A percentile compares a stretch with the other conserved stretches of the same genome.
phyloP scores from a whole-genome alignment of 2,329 filamentous ascomycete genomes.

The Falciphora oryzae region DNA sequence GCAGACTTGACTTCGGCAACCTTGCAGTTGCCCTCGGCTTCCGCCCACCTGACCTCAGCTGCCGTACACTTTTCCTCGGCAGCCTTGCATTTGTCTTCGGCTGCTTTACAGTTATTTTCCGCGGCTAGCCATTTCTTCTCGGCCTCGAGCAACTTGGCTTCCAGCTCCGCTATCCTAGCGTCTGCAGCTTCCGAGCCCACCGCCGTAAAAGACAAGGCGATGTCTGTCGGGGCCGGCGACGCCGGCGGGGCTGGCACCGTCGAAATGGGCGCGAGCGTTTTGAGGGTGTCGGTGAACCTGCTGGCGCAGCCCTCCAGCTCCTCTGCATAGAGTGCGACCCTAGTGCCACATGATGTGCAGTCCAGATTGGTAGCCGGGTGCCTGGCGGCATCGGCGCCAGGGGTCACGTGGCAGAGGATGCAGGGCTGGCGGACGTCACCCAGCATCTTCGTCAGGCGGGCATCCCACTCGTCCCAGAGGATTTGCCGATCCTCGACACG shows the following conservation, averaged over 20 bases:
- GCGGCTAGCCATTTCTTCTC: slow-evolving; percentile 6
- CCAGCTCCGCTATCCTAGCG: slow-evolving; percentile 8
- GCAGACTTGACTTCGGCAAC: slow-evolving; percentile 4
- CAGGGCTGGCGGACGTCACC: slow-evolving; percentile 7
- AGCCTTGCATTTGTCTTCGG: not conserved
- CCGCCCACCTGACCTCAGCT: not conserved
- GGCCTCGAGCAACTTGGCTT: slow-evolving; percentile 5
- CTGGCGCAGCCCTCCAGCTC: slow-evolving; percentile 10
- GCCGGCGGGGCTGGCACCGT: not conserved
- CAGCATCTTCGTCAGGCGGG: slow-evolving; percentile 3
- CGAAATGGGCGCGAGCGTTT: not conserved
- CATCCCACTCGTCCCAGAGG: slow-evolving; percentile 12
- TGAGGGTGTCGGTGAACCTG: slow-evolving; percentile 5
- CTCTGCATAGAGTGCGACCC: slow-evolving; percentile 5
- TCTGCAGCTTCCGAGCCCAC: slow-evolving; percentile 1
- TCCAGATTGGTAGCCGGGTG: not conserved
- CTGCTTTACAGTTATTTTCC: not conserved
- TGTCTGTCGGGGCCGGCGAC: not conserved
- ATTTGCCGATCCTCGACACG: not conserved
- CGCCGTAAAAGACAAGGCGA: not conserved
- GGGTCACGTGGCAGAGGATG: slow-evolving; percentile 4
- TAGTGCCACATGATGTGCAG: slow-evolving; percentile 8
- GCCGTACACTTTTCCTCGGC: slow-evolving; percentile 2
- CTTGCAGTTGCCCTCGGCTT: not conserved
- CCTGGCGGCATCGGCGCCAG: not conserved